phyloP scores from a whole-genome alignment of 345 rosid species.

The Eucalyptus globulus region DNA sequence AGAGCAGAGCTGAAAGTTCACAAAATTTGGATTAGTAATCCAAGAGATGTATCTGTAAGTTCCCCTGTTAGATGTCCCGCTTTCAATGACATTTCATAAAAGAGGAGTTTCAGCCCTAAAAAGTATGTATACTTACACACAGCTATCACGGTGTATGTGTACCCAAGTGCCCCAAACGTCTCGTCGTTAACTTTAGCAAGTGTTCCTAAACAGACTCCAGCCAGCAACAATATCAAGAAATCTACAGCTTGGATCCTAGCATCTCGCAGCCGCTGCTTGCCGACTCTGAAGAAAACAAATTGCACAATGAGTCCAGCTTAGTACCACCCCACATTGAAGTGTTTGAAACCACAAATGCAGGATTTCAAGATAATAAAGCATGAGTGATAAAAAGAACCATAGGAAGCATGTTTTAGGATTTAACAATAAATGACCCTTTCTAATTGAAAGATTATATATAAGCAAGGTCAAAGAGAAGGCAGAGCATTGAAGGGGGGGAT shows the following conservation, averaged over 20 bases:
- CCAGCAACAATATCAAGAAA: slow-evolving; percentile 72
- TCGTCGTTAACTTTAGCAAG: slow-evolving; percentile 98
- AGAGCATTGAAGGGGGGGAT: background rate
- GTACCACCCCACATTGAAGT: background rate
- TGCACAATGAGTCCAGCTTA: background rate
- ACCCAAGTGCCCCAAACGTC: slow-evolving; percentile 86
- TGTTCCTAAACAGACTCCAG: slow-evolving; percentile 98
- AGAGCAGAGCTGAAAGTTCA: slow-evolving; percentile 65
- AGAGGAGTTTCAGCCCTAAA: background rate
- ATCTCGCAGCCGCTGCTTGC: slow-evolving; percentile 90
- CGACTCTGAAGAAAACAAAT: slow-evolving; percentile 36
- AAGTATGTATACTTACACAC: slow-evolving; percentile 58
- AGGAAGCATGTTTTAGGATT: background rate
- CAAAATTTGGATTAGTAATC: background rate
- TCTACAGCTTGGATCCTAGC: slow-evolving; percentile 88
- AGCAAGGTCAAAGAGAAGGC: background rate
- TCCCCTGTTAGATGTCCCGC: background rate
- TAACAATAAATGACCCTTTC: background rate
- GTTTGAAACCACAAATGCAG: background rate
- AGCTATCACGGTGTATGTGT: slow-evolving; percentile 89
- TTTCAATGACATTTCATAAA: background rate
- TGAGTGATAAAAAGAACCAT: background rate
- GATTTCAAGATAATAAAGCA: background rate
- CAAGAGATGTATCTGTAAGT: background rate
- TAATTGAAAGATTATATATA: background rate